Evolutionary conservation across 148 eudicot genomes (phyloP), one percentile per base, ranked within the genome.

Genomic region (Talinum fruticosum): DNA sequence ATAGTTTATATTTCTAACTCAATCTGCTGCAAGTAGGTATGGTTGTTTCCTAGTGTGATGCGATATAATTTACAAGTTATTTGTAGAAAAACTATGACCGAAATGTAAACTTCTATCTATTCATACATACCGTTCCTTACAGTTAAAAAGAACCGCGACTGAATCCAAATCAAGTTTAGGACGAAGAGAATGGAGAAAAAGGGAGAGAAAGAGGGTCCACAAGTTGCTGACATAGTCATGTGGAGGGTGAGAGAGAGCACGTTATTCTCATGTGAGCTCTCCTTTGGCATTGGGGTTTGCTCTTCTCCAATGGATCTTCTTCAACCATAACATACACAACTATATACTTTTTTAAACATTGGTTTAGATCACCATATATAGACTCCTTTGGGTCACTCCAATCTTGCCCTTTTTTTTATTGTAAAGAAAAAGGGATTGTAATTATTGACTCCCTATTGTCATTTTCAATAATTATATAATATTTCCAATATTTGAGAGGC

Each of bases 201-300:
- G n/a, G 4, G 5, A 19, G 32, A 38, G 28, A 23, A 7, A 12
- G 74, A 16, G 62, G 75, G 21, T 51, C 75, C 75, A 72, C 26
- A 33, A 72, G 62, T 32, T 51, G 75, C 15, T 51, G 57, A 51
- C 54, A 59, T 5, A 6, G n/a, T 13, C 34, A 51, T 47, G 29
- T 32, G 64, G 38, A 19, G 38, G 24, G 74, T 29, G 34, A 44
- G 74, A 45, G 62, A 72, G 35, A 72, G 75, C 37, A 72, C 62
- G 64, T 72, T 51, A 72, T 29, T 51, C 62, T 49, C 75, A 71
- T 47, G 74, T 68, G 71, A 36, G 26, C 41, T 32, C 41, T 68
- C 71, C 24, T 14, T 68, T 26, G 34, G 33, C 18, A 19, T 51
- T 51, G 57, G 47, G 47, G n/a, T 18, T 23, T 23, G 10, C 12